phyloP scores from a whole-genome alignment of 495 filamentous ascomycete genomes.

The Evansstolkia leycettana region DNA sequence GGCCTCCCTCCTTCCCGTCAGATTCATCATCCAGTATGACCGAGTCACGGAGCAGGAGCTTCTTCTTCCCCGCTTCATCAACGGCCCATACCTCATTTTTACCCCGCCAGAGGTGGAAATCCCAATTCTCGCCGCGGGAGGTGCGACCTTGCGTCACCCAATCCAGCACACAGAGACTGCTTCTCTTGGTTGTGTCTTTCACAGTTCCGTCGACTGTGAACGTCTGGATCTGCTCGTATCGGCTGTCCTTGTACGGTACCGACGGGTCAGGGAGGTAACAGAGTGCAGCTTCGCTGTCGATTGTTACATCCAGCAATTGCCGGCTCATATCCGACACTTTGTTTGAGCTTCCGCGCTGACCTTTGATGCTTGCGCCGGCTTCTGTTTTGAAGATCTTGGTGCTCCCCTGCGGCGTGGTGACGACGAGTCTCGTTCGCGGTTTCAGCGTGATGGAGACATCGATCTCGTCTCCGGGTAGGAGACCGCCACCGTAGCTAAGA shows the following conservation, averaged over 20 bases:
- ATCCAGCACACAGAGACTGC: slow-evolving; percentile 69
- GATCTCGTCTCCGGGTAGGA: slow-evolving; percentile 77
- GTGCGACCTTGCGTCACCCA: slow-evolving; percentile 85
- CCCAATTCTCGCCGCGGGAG: slow-evolving; percentile 86
- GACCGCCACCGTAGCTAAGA: slow-evolving; percentile 87
- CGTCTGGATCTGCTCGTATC: slow-evolving; percentile 70
- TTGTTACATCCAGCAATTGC: slow-evolving; percentile 53
- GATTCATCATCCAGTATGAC: slow-evolving; percentile 53
- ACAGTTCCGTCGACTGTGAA: slow-evolving; percentile 51
- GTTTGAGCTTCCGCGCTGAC: slow-evolving; percentile 15
- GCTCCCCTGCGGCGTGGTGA: slow-evolving; percentile 81
- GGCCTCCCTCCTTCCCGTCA: slow-evolving; percentile 1
- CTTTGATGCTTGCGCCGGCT: slow-evolving; percentile 19
- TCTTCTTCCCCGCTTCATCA: slow-evolving; percentile 27
- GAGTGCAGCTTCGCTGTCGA: slow-evolving; percentile 53
- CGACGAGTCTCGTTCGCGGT: slow-evolving; percentile 52
- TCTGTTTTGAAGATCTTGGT: slow-evolving; percentile 89
- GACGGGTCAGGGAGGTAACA: slow-evolving; percentile 90
- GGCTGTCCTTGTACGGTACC: slow-evolving; percentile 70
- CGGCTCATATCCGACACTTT: slow-evolving; percentile 41
- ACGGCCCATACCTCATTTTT: slow-evolving; percentile 73
- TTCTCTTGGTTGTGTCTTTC: slow-evolving; percentile 25
- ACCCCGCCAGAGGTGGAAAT: slow-evolving; percentile 59
- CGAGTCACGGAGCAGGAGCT: slow-evolving; percentile 71
- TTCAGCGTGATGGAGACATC: slow-evolving; percentile 57